Base-by-base conservation (phyloP, 176 grass and related monocot genomes). In the Avena atlantica region DNA sequence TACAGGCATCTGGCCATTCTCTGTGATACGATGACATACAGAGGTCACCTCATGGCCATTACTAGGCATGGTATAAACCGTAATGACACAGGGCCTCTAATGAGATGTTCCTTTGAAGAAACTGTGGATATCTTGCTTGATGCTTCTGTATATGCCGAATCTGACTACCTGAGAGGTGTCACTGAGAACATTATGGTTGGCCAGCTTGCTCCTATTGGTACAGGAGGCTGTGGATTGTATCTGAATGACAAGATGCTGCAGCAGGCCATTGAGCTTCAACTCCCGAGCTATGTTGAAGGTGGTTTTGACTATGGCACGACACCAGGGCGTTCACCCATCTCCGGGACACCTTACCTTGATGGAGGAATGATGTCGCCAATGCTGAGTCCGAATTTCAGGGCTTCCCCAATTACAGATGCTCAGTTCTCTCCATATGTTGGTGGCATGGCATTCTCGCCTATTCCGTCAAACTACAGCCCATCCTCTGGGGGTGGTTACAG, bases 131-230 rank as follows among this genome's bases (percentile, higher is more conserved):
- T 99, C 74, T 89, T 99, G 72, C 97, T 96, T 56, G 94, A 93
- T 85, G 97, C 97, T 56, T 83, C 97, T 88, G 97, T 96, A 16
- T 96, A 90, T 85, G 97, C 94, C 25, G 97, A 99, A 94, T 72
- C 94, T 56, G 97, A 99, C 83, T 79, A 87, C 48, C 83, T 99
- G 78, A 93, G 97, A 74, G 97, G 97, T 27, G 97, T 98, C 10
- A 96, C 97, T 50, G 97, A 98, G 84, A 98, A 96, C 50, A 98
- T 98, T 55, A 98, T 98, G 81, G 92, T 98, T 77, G 97, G 92
- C 69, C 97, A 98, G 85, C 90, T 98, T 86, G 97, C 92, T 55
- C 94, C 97, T 19, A 92, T 98, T 16, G 97, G 97, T 34, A 96
- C 96, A 47, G 96, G 96, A 49, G 84, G 74, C 17, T 96, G 96